Conservation (phyloP, 1,284 basidiomycete species). For the Malassezia globosa region DNA sequence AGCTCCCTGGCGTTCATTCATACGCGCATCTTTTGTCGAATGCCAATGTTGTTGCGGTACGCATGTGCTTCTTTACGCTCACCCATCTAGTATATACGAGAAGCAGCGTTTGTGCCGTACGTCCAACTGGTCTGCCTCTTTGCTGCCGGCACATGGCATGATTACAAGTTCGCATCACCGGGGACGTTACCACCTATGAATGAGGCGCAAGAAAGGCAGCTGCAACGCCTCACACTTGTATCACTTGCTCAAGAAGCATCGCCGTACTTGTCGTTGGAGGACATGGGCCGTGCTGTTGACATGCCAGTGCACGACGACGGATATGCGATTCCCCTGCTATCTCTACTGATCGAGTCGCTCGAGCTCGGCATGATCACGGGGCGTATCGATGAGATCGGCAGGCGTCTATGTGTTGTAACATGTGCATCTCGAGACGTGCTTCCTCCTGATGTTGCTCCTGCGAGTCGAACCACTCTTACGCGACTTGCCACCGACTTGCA, state of each 20-base stretch:
- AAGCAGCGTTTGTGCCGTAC: background rate
- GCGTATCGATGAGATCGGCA: background rate
- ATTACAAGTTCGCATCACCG: background rate
- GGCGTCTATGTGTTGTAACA: background rate
- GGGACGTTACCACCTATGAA: background rate
- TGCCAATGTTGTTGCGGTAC: too few relatives aligned
- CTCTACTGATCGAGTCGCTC: background rate
- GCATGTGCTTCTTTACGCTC: too few relatives aligned
- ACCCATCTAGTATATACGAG: conserved; percentile 2
- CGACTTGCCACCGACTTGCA: background rate
- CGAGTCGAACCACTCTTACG: too few relatives aligned
- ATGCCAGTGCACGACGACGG: background rate
- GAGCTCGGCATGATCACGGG: background rate
- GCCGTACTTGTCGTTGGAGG: background rate
- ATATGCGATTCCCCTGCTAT: too few relatives aligned
- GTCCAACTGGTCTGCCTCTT: conserved; percentile 5
- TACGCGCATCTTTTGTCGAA: too few relatives aligned
- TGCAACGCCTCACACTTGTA: conserved; percentile 13
- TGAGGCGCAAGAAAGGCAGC: conserved; percentile 1
- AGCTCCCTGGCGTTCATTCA: too few relatives aligned
- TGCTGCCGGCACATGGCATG: conserved; percentile 7
- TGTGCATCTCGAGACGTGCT: background rate
- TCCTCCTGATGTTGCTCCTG: background rate
- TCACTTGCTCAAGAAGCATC: background rate
- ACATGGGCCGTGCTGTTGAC: background rate